These are phyloP conservation scores for Coemansia sp. DNA, from an alignment of 371 early-diverging fungal species.

Conservation along the genomic window DNA sequence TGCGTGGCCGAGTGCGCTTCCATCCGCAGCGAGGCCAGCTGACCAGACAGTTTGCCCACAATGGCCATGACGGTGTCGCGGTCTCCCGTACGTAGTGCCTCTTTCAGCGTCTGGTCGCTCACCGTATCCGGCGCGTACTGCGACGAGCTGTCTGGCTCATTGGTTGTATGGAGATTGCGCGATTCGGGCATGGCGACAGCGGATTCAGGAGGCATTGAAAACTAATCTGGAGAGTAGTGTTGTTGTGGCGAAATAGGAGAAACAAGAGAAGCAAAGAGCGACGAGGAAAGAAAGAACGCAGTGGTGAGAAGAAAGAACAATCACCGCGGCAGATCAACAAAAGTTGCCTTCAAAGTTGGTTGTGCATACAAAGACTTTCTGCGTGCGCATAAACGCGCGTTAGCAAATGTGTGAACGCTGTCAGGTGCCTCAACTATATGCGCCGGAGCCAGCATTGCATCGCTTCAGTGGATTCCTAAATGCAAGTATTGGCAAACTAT, in stretches of 20 bases:
- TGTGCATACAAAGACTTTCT: not conserved
- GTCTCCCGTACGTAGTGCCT: constrained; percentile 42
- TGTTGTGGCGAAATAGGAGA: not conserved
- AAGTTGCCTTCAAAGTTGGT: not conserved
- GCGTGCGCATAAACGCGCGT: not conserved
- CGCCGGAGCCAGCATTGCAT: not conserved
- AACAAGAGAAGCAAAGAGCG: not conserved
- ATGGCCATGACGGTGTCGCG: constrained; percentile 46
- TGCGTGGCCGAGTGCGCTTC: constrained; percentile 27
- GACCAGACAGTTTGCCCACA: constrained; percentile 33
- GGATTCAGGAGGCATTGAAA: constrained; percentile 1
- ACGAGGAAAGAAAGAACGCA: not conserved
- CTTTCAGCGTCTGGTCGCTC: constrained; percentile 38
- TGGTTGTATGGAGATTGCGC: not conserved
- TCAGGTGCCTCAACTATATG: not conserved
- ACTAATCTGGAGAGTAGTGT: not conserved
- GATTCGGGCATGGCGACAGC: not conserved
- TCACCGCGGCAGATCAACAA: not conserved
- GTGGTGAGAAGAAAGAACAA: not conserved
- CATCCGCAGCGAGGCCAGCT: constrained; percentile 47
- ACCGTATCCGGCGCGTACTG: not conserved
- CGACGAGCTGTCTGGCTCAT: not conserved
- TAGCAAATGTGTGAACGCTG: not conserved
- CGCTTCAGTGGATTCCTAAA: not conserved
- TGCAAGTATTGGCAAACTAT: not conserved